Percentiles rank a stretch among this genome's conserved stretches.
Conservation (phyloP, 371 early-diverging fungal species). For the Phascolomyces articulosus region DNA sequence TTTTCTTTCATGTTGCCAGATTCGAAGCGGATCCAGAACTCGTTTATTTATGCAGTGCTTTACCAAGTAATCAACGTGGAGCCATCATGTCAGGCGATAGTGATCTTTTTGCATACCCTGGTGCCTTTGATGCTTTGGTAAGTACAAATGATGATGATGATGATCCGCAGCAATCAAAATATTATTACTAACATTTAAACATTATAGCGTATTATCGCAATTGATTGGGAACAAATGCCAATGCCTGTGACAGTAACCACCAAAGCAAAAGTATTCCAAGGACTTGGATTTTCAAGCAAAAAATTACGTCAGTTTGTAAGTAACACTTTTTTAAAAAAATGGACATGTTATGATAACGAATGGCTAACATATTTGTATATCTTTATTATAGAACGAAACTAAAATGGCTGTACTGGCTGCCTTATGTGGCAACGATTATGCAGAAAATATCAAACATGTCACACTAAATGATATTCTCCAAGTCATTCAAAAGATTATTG, state of each 20-base stretch:
- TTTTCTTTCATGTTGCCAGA: slow-evolving; percentile 1
- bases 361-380: not conserved
- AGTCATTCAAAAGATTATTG: not conserved
- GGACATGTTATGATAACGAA: too few species aligned
- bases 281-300: not conserved
- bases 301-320: not conserved
- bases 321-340: not conserved
- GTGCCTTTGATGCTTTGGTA: slow-evolving; percentile 13
- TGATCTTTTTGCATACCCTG: slow-evolving; percentile 11
- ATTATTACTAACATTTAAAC: too few species aligned
- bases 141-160: not conserved
- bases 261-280: not conserved
- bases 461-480: not conserved
- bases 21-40: slow-evolving; percentile 14
- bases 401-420: slow-evolving; percentile 10
- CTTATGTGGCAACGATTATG: slow-evolving; percentile 19
- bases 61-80: not conserved
- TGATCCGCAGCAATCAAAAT: not conserved
- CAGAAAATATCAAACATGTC: not conserved
- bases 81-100: slow-evolving; percentile 14
- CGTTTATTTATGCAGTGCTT: slow-evolving; percentile 3
- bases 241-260: not conserved
- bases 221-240: not conserved
- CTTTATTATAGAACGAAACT: not conserved
- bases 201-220: slow-evolving; percentile 1